A percentile compares a stretch with the other conserved stretches of the same genome.
Evolutionary conservation across 129 eudicot species (phyloP).

Genomic region (Flaveria trinervia): DNA sequence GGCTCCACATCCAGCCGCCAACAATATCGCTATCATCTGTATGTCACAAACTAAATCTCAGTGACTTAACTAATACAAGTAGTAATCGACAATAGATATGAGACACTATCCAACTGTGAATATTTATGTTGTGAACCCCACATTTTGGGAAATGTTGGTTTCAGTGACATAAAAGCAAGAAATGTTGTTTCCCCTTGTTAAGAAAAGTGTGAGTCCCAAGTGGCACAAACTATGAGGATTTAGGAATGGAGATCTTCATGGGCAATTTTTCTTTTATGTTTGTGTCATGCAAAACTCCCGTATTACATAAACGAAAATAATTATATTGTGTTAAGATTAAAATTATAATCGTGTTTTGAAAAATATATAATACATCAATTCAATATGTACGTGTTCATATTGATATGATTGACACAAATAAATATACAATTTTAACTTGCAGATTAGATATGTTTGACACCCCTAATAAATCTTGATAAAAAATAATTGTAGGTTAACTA

Average conservation of each 20-base stretch:
- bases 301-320: too few species aligned
- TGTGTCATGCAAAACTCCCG: too few species aligned
- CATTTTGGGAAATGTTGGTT: neutral
- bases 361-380: too few species aligned
- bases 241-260: neutral
- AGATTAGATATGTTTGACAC: too few species aligned
- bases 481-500: too few species aligned
- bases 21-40: conserved; percentile 41
- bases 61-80: neutral
- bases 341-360: too few species aligned
- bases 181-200: conserved; percentile 11
- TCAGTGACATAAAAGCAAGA: conserved; percentile 1
- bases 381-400: too few species aligned
- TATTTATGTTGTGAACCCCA: conserved; percentile 17
- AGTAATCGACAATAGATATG: conserved; percentile 4
- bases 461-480: too few species aligned
- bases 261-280: too few species aligned
- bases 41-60: conserved; percentile 1
- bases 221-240: neutral
- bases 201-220: neutral
- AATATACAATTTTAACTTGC: too few species aligned
- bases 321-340: too few species aligned
- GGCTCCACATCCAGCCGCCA: conserved; percentile 50
- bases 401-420: too few species aligned
- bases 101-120: neutral